phyloP scores from a whole-genome alignment of 257 asterid genomes.

The Jacaranda mimosifolia region DNA sequence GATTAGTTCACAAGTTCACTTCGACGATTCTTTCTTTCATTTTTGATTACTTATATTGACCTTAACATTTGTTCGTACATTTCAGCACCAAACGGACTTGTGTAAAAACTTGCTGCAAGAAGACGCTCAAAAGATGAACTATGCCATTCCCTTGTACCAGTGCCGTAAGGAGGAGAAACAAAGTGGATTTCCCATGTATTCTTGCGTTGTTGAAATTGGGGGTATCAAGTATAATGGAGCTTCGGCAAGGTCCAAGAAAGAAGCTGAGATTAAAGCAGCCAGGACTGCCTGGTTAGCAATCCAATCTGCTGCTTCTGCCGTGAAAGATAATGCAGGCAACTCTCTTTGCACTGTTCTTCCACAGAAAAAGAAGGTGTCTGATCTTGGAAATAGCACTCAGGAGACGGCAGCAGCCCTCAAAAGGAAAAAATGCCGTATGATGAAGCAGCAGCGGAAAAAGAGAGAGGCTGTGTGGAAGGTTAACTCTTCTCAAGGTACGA shows the following conservation, averaged over 20 bases:
- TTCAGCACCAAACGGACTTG: slow-evolving; percentile 94
- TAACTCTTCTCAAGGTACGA: slow-evolving; percentile 30
- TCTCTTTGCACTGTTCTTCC: slow-evolving; percentile 81
- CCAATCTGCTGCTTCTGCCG: slow-evolving; percentile 55
- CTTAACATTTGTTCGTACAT: slow-evolving; percentile 27
- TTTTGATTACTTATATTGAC: not conserved
- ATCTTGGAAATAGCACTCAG: slow-evolving; percentile 55
- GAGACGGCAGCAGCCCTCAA: slow-evolving; percentile 68
- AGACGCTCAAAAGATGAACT: slow-evolving; percentile 95
- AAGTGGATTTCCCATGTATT: slow-evolving; percentile 50
- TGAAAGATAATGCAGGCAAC: slow-evolving; percentile 44
- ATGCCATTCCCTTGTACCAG: slow-evolving; percentile 76
- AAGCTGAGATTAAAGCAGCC: slow-evolving; percentile 96
- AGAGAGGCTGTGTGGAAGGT: slow-evolving; percentile 35
- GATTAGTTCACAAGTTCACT: not conserved
- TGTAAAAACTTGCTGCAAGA: slow-evolving; percentile 95
- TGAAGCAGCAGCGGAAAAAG: slow-evolving; percentile 56
- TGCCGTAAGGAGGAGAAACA: slow-evolving; percentile 56
- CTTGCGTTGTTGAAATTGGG: slow-evolving; percentile 80
- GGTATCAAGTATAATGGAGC: slow-evolving; percentile 84
- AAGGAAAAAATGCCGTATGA: slow-evolving; percentile 66
- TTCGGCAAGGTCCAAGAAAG: slow-evolving; percentile 82
- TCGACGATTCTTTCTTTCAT: not conserved
- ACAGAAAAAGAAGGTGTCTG: slow-evolving; percentile 63
- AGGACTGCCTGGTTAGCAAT: slow-evolving; percentile 92